These are phyloP conservation scores for barrel medic (Medicago truncatula) DNA, from an alignment of 306 rosid genomes.

Conservation along the genomic window MtrunA17r5.0-ANR NC_053044.1:51602001-51602500, in stretches of 20 bases:
- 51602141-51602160: no score
- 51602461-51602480: not conserved
- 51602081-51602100: no score
- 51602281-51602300: not conserved
- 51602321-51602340: not conserved
- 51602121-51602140: no score
- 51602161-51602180: no score
- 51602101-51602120: no score
- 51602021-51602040: no score
- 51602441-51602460: constrained; percentile 1
- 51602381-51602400: not conserved
- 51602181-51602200: not conserved
- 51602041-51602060: no score
- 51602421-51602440: not conserved
- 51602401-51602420: not conserved
- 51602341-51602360: not conserved
- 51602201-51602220: not conserved
- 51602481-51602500: constrained; percentile 19
- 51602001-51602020: not conserved
- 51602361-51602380: not conserved
- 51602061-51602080: no score
- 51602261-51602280: not conserved
- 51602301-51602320: not conserved
- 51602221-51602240: not conserved
- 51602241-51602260: not conserved